phyloP scores from a whole-genome alignment of 176 grass and related monocot species.

The Hordeum marinum region DNA sequence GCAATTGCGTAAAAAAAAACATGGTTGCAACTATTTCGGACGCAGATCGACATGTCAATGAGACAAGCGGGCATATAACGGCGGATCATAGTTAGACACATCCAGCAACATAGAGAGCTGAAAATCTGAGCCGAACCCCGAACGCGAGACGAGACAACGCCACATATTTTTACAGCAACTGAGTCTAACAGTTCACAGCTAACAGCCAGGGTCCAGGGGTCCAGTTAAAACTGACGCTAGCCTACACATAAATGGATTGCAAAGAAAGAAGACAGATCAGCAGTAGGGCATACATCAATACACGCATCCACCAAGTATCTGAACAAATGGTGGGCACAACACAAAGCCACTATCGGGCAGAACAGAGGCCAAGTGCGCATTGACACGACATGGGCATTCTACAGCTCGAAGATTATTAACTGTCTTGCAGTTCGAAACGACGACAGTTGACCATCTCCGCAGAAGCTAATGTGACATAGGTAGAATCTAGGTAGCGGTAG shows the following conservation, averaged over 20 bases:
- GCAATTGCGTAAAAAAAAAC: too few species aligned
- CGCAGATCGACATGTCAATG: neutral
- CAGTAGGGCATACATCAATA: neutral
- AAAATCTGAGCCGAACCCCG: neutral
- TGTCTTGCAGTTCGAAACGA: neutral
- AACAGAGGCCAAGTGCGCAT: neutral
- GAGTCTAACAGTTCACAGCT: neutral
- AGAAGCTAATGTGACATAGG: neutral
- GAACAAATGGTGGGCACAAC: neutral
- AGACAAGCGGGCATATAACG: neutral
- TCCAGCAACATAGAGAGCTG: neutral
- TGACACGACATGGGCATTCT: neutral
- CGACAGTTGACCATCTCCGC: constrained; percentile 4
- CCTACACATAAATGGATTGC: neutral
- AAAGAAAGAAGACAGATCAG: neutral
- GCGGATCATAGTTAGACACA: neutral
- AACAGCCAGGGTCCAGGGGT: neutral
- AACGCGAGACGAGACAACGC: constrained; percentile 8
- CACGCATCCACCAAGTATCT: constrained; percentile 6
- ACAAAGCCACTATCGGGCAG: neutral
- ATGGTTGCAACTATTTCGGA: too few species aligned
- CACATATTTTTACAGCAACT: neutral
- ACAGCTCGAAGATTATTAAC: neutral
- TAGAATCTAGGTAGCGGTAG: neutral
- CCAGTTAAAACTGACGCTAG: neutral